Conservation (phyloP, 2,329 filamentous ascomycete genomes). For the Sporothrix euskadiensis region DNA sequence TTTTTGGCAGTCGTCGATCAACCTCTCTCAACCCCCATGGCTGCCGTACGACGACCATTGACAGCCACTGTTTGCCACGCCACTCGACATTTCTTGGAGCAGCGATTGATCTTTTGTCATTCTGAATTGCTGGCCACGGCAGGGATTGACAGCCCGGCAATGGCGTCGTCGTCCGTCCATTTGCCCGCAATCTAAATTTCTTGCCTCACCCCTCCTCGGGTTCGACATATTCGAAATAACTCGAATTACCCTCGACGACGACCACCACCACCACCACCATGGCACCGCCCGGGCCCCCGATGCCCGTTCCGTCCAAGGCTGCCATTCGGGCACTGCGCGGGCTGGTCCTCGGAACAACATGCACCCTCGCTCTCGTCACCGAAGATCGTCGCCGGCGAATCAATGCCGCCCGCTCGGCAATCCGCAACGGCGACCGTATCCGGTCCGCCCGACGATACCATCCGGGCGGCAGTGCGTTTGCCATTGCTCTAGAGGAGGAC, state of each 20-base stretch:
- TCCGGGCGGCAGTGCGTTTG: conserved; percentile 36
- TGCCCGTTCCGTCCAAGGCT: conserved; percentile 49
- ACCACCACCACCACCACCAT: conserved; percentile 1
- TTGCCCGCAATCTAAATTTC: conserved; percentile 4
- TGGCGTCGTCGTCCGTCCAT: conserved; percentile 11
- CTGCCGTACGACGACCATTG: conserved; percentile 16
- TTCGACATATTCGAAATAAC: no score
- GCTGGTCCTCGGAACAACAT: conserved; percentile 49
- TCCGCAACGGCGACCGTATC: conserved; percentile 46
- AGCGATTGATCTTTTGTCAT: background rate
- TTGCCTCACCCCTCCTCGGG: background rate
- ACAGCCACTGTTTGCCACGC: conserved; percentile 1
- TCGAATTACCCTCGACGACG: background rate
- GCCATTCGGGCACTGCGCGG: conserved; percentile 49
- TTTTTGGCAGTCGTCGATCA: conserved; percentile 11
- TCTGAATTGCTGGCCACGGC: background rate
- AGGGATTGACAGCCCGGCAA: background rate
- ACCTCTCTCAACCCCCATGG: background rate
- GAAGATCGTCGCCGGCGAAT: conserved; percentile 51
- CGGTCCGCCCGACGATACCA: conserved; percentile 45
- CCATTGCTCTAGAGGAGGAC: conserved; percentile 35
- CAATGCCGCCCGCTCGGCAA: conserved; percentile 43
- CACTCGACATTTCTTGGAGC: background rate
- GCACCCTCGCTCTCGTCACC: conserved; percentile 46
- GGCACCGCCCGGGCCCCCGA: conserved; percentile 39